These are phyloP conservation scores for Agrocybe praecox DNA, from an alignment of 768 basidiomycete species.

Conservation along the genomic window DNA sequence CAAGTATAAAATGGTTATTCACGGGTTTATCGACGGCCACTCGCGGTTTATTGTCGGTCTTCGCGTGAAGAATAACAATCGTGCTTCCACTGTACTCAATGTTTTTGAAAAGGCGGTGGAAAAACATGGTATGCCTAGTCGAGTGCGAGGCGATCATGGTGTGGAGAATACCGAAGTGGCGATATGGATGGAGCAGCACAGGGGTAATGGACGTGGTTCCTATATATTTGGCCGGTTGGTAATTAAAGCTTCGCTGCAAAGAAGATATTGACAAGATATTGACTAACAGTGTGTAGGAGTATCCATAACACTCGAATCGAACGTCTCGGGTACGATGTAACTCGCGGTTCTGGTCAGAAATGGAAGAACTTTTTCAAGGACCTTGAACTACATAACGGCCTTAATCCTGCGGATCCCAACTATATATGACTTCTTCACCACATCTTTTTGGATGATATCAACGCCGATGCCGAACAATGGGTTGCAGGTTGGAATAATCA, in stretches of 20 bases:
- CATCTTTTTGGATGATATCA: conserved; percentile 34
- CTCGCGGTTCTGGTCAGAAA: neutral
- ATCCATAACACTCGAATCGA: conserved; percentile 11
- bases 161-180: neutral
- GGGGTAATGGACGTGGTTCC: neutral
- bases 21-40: neutral
- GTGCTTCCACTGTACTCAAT: neutral
- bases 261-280: too few relatives aligned
- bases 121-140: neutral
- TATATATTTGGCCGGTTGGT: neutral
- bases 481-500: conserved; percentile 38
- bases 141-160: neutral
- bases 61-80: neutral
- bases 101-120: neutral
- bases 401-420: conserved; percentile 22
- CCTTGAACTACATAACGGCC: conserved; percentile 14
- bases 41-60: neutral
- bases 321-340: neutral
- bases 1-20: neutral
- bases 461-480: conserved; percentile 32
- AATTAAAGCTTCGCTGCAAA: too few relatives aligned
- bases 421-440: conserved; percentile 44
- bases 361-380: conserved; percentile 1
- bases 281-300: neutral
- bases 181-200: neutral